These are phyloP conservation scores for Podosphaera fusca DNA, from an alignment of 2,329 filamentous ascomycete genomes.

Conservation along the genomic window DNA sequence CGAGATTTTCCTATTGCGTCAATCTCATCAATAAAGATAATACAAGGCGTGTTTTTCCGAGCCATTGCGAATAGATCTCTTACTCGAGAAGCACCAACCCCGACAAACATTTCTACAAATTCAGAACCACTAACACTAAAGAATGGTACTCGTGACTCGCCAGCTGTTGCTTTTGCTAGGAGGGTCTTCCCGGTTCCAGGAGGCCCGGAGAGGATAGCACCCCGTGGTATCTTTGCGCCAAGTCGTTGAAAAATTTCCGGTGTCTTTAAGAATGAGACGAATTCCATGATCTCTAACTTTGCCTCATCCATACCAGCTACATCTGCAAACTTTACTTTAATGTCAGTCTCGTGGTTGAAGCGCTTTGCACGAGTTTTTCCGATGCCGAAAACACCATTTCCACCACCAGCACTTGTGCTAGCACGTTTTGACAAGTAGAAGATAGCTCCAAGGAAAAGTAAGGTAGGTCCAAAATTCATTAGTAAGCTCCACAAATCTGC, in stretches of 20 bases:
- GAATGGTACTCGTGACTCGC: slow-evolving; percentile 91
- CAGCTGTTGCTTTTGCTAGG: slow-evolving; percentile 88
- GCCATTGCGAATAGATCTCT: slow-evolving; percentile 87
- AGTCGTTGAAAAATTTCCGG: slow-evolving; percentile 81
- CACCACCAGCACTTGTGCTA: slow-evolving; percentile 38
- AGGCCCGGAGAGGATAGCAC: slow-evolving; percentile 89
- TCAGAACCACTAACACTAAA: slow-evolving; percentile 97
- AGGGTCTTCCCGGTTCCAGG: slow-evolving; percentile 97
- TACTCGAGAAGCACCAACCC: slow-evolving; percentile 88
- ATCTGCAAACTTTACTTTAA: slow-evolving; percentile 93
- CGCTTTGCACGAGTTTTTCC: slow-evolving; percentile 88
- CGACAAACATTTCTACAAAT: slow-evolving; percentile 99
- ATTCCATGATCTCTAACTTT: slow-evolving; percentile 97
- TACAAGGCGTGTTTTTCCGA: slow-evolving; percentile 88
- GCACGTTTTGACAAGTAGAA: slow-evolving; percentile 61
- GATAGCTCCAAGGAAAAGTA: slow-evolving; percentile 65
- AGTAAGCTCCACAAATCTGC: slow-evolving; percentile 49
- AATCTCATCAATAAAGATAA: slow-evolving; percentile 99
- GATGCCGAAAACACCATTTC: slow-evolving; percentile 78
- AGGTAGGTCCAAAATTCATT: slow-evolving; percentile 59
- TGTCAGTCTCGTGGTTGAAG: slow-evolving; percentile 89
- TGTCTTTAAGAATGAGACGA: slow-evolving; percentile 89
- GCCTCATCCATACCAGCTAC: slow-evolving; percentile 97
- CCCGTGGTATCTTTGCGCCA: slow-evolving; percentile 91
- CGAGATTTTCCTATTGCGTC: slow-evolving; percentile 89